Base-by-base conservation (phyloP, 495 filamentous ascomycete genomes). In the Viridothelium virens region DNA sequence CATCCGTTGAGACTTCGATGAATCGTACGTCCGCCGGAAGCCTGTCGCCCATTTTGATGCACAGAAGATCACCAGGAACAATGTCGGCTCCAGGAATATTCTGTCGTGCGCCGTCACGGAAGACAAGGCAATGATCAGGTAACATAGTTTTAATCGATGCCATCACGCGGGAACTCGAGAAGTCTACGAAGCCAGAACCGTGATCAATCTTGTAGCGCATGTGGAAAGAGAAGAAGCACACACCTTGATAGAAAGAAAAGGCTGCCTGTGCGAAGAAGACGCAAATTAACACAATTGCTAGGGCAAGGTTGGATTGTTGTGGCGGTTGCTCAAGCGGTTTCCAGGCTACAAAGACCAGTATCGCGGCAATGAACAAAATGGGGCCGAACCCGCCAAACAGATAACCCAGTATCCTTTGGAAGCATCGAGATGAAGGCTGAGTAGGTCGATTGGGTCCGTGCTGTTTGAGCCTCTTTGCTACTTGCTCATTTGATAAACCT, bases 341-440 rank as follows among this genome's bases (percentile, higher is more conserved):
- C 87, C 86, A 90, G 6, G 84, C 79, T 50, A 90, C 71, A 69
- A 89, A 87, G 62, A 89, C 84, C 4, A 91, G 79, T 36, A 89
- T 80, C 34, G 80, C 76, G 14, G 85, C 87, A 38, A 84, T 72
- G 4, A 88, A 77, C 5, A 90, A 81, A 37, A 90, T 79, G 2
- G 83, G 79, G 2, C 88, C 86, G 69, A 90, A 90, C 31, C 88
- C 88, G 62, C 84, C 85, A 72, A 89, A 91, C 72, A 90, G 82
- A 72, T 91, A 91, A 31, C 81, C 81, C 6, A 90, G 77, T 33
- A 83, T 81, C 68, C 85, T 83, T 50, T 78, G 77, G 63, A 85
- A 66, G 33, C 79, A 80, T 63, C 80, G 83, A 14, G 86, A 86
- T 1, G 82, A 74, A 38, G 85, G 83, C 0, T 83, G 82, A 14